A percentile compares a stretch with the other conserved stretches of the same genome.
These are phyloP conservation scores for Candida khao-thaluensis DNA, from an alignment of 805 yeast species.

Conservation along the genomic window DNA sequence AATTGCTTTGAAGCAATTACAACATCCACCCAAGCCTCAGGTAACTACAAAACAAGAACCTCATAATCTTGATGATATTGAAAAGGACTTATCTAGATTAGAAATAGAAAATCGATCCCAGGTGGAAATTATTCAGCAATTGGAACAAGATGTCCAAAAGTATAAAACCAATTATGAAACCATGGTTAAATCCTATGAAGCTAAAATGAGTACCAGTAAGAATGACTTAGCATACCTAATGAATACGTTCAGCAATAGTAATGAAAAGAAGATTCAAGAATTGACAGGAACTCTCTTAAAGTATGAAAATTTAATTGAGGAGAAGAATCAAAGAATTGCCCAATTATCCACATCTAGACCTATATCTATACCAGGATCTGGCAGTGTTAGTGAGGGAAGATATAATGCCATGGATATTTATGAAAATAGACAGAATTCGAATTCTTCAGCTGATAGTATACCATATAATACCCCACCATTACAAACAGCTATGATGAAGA, in stretches of 20 bases:
- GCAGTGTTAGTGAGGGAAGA: slow-evolving; percentile 11
- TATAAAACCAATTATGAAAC: slow-evolving; percentile 16
- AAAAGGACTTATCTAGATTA: slow-evolving; percentile 12
- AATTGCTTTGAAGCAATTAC: slow-evolving; percentile 3
- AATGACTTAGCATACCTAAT: slow-evolving; percentile 28
- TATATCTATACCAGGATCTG: slow-evolving; percentile 31
- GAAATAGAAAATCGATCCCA: slow-evolving; percentile 19
- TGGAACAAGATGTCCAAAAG: slow-evolving; percentile 20
- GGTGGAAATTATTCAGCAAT: slow-evolving; percentile 20
- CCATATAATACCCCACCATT: slow-evolving; percentile 18
- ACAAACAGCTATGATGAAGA: slow-evolving; percentile 13
- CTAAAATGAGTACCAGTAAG: slow-evolving; percentile 22
- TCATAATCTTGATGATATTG: slow-evolving; percentile 5
- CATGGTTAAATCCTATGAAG: slow-evolving; percentile 21
- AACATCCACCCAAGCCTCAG: background rate
- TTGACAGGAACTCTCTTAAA: slow-evolving; percentile 26
- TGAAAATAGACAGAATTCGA: slow-evolving; percentile 13
- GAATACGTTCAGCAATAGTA: slow-evolving; percentile 22
- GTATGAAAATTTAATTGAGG: slow-evolving; percentile 38
- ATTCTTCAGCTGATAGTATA: slow-evolving; percentile 15
- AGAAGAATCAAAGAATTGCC: slow-evolving; percentile 32
- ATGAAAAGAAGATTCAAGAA: slow-evolving; percentile 38
- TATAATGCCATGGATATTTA: slow-evolving; percentile 14
- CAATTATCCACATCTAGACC: slow-evolving; percentile 39
- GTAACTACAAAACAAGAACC: background rate